These are phyloP conservation scores for Vachellia pachyceras DNA, from an alignment of 306 rosid species.

Conservation along the genomic window DNA sequence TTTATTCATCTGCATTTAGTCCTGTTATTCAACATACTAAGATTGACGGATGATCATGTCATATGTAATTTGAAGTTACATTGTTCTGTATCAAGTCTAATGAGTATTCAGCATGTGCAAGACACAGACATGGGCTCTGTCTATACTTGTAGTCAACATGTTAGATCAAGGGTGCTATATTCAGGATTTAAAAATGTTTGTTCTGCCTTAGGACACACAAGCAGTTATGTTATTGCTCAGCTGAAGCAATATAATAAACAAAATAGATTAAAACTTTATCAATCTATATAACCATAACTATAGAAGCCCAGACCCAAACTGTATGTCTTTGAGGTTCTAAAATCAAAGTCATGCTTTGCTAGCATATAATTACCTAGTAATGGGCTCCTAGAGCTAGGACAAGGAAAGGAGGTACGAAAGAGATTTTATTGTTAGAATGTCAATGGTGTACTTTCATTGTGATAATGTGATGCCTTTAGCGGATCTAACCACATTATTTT, in stretches of 20 bases:
- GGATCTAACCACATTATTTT: neutral
- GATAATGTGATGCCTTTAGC: neutral
- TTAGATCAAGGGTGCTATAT: neutral
- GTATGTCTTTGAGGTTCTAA: neutral
- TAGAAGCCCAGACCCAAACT: neutral
- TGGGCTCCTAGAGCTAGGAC: neutral
- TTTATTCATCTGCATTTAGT: neutral
- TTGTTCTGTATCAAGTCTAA: neutral
- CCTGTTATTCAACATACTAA: conserved; percentile 8
- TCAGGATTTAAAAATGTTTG: neutral
- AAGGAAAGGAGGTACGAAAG: neutral
- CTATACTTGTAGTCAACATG: neutral
- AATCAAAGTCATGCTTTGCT: conserved; percentile 13
- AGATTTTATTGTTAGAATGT: neutral
- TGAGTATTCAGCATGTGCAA: neutral
- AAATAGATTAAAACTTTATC: neutral
- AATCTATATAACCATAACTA: neutral
- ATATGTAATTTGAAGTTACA: neutral
- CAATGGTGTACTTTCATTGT: neutral
- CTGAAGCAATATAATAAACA: neutral
- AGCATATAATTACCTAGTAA: neutral
- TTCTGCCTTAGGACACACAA: neutral
- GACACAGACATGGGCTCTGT: neutral
- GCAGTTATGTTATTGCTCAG: neutral
- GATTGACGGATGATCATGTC: neutral